Percentiles rank a stretch among this genome's conserved stretches.
Conservation (phyloP, 208 protist species). For the Wallacemonas sp. region DNA sequence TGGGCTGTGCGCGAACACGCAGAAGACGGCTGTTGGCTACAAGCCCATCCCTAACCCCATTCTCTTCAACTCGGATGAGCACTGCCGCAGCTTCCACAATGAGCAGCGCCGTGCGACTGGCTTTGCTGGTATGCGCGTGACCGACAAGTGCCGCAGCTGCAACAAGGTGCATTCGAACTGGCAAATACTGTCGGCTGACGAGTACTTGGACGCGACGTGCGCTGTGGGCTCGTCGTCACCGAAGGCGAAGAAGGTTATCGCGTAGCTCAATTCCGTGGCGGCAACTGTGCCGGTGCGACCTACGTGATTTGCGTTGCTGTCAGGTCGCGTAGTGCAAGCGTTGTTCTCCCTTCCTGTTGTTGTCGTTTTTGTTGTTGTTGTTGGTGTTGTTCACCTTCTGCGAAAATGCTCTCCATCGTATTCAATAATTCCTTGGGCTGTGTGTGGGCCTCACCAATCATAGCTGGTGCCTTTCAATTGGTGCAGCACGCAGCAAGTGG, state of each 20-base stretch:
- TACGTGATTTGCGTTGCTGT: no score
- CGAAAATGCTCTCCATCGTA: no score
- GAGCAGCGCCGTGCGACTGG: constrained; percentile 68
- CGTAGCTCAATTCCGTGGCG: no score
- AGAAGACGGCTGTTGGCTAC: constrained; percentile 78
- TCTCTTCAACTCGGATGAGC: constrained; percentile 82
- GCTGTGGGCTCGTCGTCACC: constrained; percentile 47
- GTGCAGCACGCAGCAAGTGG: no score
- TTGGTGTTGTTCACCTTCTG: background rate
- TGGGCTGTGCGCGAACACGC: constrained; percentile 59
- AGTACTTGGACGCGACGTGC: constrained; percentile 71
- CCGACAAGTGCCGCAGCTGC: constrained; percentile 65
- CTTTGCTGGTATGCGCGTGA: constrained; percentile 60
- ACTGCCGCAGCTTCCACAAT: constrained; percentile 77
- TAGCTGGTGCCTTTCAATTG: no score
- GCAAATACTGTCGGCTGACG: constrained; percentile 67
- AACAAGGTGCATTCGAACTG: constrained; percentile 72
- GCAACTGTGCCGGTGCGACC: no score
- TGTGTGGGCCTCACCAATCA: no score
- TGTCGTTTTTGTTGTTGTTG: background rate
- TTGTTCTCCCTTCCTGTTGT: background rate
- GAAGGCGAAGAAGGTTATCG: constrained; percentile 35
- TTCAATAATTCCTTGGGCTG: no score
- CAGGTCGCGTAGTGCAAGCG: no score
- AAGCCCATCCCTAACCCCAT: constrained; percentile 84